A percentile compares a stretch with the other conserved stretches of the same genome.
Evolutionary conservation across 2,329 filamentous ascomycete genomes (phyloP).

Genomic region (Colletotrichum zoysiae): DNA sequence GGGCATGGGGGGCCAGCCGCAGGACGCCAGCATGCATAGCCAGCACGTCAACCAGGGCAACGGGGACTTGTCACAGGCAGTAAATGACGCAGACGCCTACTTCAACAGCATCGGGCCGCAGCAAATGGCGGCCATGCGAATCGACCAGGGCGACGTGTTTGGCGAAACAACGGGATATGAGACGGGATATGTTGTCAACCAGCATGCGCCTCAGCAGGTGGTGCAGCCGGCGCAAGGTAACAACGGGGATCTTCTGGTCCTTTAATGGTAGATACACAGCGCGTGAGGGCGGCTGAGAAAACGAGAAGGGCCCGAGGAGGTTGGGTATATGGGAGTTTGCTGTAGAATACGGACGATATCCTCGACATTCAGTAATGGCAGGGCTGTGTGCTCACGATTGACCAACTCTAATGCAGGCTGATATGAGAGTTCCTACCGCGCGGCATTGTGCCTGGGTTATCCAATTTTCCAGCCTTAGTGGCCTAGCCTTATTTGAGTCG

Average conservation of each 20-base stretch:
- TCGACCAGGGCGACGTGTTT: conserved; percentile 75
- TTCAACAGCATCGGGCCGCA: conserved; percentile 83
- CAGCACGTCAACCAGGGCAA: conserved; percentile 45
- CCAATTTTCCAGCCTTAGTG: not conserved
- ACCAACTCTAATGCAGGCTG: not conserved
- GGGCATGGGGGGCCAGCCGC: conserved; percentile 65
- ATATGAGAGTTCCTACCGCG: not conserved
- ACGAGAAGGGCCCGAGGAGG: not conserved
- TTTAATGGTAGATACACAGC: conserved; percentile 57
- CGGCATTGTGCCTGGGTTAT: too few species aligned
- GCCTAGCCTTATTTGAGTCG: not conserved
- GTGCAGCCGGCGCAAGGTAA: conserved; percentile 77
- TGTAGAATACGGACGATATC: conserved; percentile 35
- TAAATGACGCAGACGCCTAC: conserved; percentile 89
- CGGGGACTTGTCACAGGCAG: conserved; percentile 74
- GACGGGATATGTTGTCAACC: conserved; percentile 80
- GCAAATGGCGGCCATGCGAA: conserved; percentile 79
- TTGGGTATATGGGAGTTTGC: conserved; percentile 14
- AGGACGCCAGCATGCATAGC: conserved; percentile 62
- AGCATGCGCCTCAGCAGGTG: conserved; percentile 81
- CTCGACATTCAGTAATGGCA: conserved; percentile 24
- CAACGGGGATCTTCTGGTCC: conserved; percentile 79
- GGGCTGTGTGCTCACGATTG: not conserved
- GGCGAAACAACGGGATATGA: conserved; percentile 68
- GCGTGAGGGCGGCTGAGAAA: not conserved